Percentiles rank a stretch among this genome's conserved stretches.
Conservation (phyloP, 106 monocot species). For the Allium fistulosum region DNA sequence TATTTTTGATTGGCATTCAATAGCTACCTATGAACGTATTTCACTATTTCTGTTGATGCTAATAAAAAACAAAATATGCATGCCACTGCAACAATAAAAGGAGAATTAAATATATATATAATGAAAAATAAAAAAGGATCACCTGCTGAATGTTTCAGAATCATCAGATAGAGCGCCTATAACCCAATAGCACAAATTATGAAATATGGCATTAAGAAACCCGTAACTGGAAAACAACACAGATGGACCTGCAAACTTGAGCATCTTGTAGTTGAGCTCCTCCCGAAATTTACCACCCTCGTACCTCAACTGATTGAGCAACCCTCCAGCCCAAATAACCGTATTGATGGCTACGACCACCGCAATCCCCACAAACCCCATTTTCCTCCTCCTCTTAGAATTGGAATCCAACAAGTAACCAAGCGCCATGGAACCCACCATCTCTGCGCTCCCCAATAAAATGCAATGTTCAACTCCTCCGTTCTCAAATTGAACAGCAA, state of each 20-base stretch:
- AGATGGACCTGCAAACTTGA: conserved; percentile 49
- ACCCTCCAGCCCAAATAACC: conserved; percentile 67
- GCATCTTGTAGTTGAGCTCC: conserved; percentile 65
- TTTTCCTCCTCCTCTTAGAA: conserved; percentile 36
- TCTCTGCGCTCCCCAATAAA: conserved; percentile 87
- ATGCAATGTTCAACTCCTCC: conserved; percentile 70
- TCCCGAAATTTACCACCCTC: conserved; percentile 23
- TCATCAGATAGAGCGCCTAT: background rate
- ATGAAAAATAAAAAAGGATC: background rate
- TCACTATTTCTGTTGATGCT: too few species aligned
- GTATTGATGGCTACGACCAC: conserved; percentile 54
- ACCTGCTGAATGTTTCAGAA: background rate
- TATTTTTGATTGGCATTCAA: too few species aligned
- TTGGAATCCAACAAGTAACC: conserved; percentile 64
- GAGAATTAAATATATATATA: too few species aligned
- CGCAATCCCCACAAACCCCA: conserved; percentile 51
- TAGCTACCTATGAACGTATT: too few species aligned
- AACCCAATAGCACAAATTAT: conserved; percentile 20
- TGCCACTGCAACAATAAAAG: too few species aligned
- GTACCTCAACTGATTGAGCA: conserved; percentile 66
- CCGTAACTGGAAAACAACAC: conserved; percentile 82
- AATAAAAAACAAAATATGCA: too few species aligned
- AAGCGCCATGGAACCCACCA: conserved; percentile 61
- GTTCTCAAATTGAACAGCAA: conserved; percentile 67
- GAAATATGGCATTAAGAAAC: conserved; percentile 76